phyloP scores from a whole-genome alignment of 345 rosid species.

The Acer saccharum region DNA sequence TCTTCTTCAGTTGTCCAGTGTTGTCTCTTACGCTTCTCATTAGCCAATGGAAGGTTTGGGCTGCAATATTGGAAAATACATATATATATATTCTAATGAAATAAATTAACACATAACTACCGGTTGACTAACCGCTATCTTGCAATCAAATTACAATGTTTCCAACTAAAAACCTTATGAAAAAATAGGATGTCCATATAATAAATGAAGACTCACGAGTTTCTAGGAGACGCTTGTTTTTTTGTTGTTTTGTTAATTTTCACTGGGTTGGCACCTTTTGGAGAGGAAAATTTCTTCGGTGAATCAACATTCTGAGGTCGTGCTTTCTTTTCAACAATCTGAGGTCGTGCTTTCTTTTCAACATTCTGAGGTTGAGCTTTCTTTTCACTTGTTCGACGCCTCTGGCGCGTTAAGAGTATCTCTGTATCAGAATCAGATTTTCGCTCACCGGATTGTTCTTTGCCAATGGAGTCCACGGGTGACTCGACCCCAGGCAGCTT shows the following conservation, averaged over 20 bases:
- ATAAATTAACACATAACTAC: background rate
- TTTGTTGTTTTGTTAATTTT: background rate
- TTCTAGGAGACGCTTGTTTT: slow-evolving; percentile 5
- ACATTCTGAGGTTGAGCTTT: background rate
- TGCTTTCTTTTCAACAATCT: slow-evolving; percentile 6
- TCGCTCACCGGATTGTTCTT: slow-evolving; percentile 4
- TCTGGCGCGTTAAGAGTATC: slow-evolving; percentile 7
- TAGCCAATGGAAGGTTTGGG: slow-evolving; percentile 11
- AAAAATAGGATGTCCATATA: background rate
- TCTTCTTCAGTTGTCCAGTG: slow-evolving; percentile 46
- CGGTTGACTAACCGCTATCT: background rate
- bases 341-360: background rate
- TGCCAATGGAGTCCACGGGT: background rate
- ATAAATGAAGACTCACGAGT: slow-evolving; percentile 25
- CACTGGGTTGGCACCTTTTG: background rate
- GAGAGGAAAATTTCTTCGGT: slow-evolving; percentile 3
- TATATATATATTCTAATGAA: background rate
- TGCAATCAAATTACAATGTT: slow-evolving; percentile 2
- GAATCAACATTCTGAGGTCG: slow-evolving; percentile 8
- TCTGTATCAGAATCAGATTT: slow-evolving; percentile 24
- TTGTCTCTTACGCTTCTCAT: slow-evolving; percentile 34
- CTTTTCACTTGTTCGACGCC: slow-evolving; percentile 1
- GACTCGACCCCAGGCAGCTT: background rate
- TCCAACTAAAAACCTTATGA: background rate
- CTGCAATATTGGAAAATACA: slow-evolving; percentile 18